Conservation (phyloP, 257 asterid species). For the Handroanthus guayacan region DNA sequence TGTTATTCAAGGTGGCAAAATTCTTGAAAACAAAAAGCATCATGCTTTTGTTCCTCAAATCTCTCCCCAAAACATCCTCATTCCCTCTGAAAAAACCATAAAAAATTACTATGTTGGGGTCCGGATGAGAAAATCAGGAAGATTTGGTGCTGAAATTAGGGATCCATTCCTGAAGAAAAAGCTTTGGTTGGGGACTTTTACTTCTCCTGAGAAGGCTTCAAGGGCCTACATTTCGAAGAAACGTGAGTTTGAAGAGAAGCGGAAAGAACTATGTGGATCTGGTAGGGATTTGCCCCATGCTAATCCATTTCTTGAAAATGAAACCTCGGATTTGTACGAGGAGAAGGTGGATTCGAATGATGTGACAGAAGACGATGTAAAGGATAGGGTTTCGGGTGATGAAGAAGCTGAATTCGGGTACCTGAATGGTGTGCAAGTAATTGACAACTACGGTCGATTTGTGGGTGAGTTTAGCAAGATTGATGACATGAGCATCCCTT, state of each 20-base stretch:
- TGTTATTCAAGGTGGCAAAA: not conserved
- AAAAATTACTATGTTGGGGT: not conserved
- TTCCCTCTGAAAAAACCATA: not conserved
- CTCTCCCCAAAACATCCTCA: too few species aligned
- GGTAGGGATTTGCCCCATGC: not conserved
- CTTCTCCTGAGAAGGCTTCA: constrained; percentile 35
- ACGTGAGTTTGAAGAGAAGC: constrained; percentile 23
- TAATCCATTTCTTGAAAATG: not conserved
- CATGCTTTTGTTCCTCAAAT: not conserved
- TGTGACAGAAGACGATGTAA: too few species aligned
- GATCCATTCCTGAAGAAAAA: constrained; percentile 15
- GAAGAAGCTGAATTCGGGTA: too few species aligned
- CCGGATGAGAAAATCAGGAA: constrained; percentile 8
- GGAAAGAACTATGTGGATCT: not conserved
- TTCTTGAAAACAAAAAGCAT: not conserved
- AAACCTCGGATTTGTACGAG: not conserved
- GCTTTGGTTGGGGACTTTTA: constrained; percentile 33
- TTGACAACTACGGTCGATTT: too few species aligned
- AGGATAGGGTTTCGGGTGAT: too few species aligned
- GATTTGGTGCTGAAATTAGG: constrained; percentile 11
- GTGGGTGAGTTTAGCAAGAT: too few species aligned
- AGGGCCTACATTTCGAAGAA: constrained; percentile 30
- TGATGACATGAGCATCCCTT: too few species aligned
- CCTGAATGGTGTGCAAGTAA: too few species aligned
- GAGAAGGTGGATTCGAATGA: too few species aligned